These are phyloP conservation scores for Leishmania major DNA, from an alignment of 208 protist genomes.

Conservation along the genomic window DNA sequence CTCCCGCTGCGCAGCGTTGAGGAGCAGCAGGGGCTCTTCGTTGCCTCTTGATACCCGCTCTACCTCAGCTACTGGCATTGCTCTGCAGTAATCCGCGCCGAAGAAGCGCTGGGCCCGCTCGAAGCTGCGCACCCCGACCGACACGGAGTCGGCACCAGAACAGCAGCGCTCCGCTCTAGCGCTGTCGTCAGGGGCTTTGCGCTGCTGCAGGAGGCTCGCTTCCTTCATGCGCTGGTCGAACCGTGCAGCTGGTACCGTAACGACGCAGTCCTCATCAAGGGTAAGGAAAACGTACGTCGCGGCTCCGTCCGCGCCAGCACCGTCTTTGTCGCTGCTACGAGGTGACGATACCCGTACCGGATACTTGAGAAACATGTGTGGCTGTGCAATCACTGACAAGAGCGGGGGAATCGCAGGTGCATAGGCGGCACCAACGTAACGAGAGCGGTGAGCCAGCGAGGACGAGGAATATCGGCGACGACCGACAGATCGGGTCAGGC, in stretches of 20 bases:
- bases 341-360: conserved; percentile 6
- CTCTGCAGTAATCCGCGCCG: conserved; percentile 34
- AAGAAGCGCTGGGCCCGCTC: conserved; percentile 41
- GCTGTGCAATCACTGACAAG: conserved; percentile 34
- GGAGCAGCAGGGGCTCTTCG: conserved; percentile 44
- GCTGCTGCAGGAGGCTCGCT: conserved; percentile 16
- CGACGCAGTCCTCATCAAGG: conserved; percentile 43
- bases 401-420: background rate
- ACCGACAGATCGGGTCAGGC: background rate
- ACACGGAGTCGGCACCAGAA: background rate
- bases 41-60: conserved; percentile 51
- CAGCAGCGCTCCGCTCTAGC: background rate
- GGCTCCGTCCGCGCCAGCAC: conserved; percentile 1
- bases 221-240: conserved; percentile 28
- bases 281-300: conserved; percentile 66
- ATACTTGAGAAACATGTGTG: conserved; percentile 57
- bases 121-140: conserved; percentile 37
- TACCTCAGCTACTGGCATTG: conserved; percentile 39
- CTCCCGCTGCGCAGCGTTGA: conserved; percentile 19
- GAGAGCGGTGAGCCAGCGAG: background rate
- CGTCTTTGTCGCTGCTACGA: background rate
- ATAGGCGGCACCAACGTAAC: background rate
- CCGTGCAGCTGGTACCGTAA: conserved; percentile 40
- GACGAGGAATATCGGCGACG: background rate
- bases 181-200: background rate